phyloP scores from a whole-genome alignment of 2,329 filamentous ascomycete genomes.

The Aspergillus tubingensis region DNA sequence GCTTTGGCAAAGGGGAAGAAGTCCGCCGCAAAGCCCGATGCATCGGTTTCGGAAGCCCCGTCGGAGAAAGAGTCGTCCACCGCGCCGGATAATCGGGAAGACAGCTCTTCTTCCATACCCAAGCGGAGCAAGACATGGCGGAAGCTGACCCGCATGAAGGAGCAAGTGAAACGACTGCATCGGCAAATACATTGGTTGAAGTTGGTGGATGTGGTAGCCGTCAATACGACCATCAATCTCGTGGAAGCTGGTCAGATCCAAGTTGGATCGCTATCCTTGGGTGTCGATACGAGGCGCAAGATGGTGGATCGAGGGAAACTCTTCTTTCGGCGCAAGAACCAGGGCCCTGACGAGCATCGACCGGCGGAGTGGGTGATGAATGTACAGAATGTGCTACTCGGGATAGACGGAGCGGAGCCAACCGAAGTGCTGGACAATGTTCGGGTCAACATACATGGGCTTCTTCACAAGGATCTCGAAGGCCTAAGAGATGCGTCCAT shows the following conservation, averaged over 20 bases:
- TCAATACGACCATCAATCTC: constrained; percentile 74
- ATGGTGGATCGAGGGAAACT: constrained; percentile 81
- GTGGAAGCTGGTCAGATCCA: constrained; percentile 82
- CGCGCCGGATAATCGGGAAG: constrained; percentile 20
- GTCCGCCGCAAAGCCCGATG: constrained; percentile 24
- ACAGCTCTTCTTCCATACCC: constrained; percentile 15
- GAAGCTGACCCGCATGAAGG: constrained; percentile 74
- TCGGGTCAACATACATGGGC: constrained; percentile 86
- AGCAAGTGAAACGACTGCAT: constrained; percentile 82
- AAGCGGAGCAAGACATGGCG: constrained; percentile 75
- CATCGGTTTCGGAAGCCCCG: constrained; percentile 24
- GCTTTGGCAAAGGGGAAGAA: constrained; percentile 50
- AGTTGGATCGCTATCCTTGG: constrained; percentile 78
- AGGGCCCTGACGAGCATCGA: constrained; percentile 62
- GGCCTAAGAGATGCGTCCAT: constrained; percentile 88
- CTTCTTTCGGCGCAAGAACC: constrained; percentile 78
- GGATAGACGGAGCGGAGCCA: constrained; percentile 78
- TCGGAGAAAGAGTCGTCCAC: constrained; percentile 25
- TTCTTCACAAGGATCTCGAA: constrained; percentile 80
- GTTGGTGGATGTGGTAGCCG: constrained; percentile 84
- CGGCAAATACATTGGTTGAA: constrained; percentile 84
- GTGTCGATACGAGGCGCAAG: constrained; percentile 87
- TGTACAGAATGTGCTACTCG: constrained; percentile 83
- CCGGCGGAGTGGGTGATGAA: constrained; percentile 95
- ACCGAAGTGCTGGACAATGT: constrained; percentile 86